phyloP scores from a whole-genome alignment of 2,329 filamentous ascomycete genomes.

The Epichloe brachyelytri region DNA sequence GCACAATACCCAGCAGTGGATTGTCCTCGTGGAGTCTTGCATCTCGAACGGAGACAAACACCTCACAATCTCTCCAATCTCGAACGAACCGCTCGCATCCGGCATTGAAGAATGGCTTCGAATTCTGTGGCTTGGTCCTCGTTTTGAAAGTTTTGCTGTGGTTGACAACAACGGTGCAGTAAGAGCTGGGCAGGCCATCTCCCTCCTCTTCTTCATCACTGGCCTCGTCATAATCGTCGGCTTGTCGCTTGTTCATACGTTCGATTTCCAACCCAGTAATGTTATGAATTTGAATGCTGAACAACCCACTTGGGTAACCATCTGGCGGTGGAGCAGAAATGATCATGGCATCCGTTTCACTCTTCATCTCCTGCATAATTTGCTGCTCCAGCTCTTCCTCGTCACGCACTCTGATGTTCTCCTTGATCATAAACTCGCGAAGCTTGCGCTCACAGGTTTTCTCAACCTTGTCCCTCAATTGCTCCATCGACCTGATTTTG shows the following conservation, averaged over 20 bases:
- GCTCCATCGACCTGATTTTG: slow-evolving; percentile 41
- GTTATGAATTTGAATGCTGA: slow-evolving; percentile 60
- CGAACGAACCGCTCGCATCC: slow-evolving; percentile 59
- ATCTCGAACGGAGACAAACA: slow-evolving; percentile 57
- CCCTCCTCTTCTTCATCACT: slow-evolving; percentile 46
- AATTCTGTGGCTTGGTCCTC: slow-evolving; percentile 64
- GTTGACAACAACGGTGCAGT: slow-evolving; percentile 62
- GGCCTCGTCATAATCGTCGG: slow-evolving; percentile 31
- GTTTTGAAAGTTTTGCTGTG: slow-evolving; percentile 58
- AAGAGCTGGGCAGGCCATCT: slow-evolving; percentile 54
- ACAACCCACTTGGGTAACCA: slow-evolving; percentile 50
- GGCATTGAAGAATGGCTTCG: slow-evolving; percentile 68
- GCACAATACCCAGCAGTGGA: slow-evolving; percentile 55
- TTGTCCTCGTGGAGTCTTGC: slow-evolving; percentile 57
- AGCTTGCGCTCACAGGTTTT: slow-evolving; percentile 46
- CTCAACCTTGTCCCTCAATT: slow-evolving; percentile 45
- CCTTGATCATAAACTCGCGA: slow-evolving; percentile 41
- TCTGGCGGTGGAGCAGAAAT: slow-evolving; percentile 52
- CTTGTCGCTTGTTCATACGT: slow-evolving; percentile 41
- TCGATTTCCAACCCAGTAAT: slow-evolving; percentile 56
- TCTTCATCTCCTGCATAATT: slow-evolving; percentile 51
- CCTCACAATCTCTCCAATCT: slow-evolving; percentile 53
- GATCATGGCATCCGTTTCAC: slow-evolving; percentile 48
- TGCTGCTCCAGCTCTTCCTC: slow-evolving; percentile 54
- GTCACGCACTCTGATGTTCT: slow-evolving; percentile 36